Evolutionary conservation across 768 basidiomycete species (phyloP).

Genomic region (Leucocoprinus sp.): DNA sequence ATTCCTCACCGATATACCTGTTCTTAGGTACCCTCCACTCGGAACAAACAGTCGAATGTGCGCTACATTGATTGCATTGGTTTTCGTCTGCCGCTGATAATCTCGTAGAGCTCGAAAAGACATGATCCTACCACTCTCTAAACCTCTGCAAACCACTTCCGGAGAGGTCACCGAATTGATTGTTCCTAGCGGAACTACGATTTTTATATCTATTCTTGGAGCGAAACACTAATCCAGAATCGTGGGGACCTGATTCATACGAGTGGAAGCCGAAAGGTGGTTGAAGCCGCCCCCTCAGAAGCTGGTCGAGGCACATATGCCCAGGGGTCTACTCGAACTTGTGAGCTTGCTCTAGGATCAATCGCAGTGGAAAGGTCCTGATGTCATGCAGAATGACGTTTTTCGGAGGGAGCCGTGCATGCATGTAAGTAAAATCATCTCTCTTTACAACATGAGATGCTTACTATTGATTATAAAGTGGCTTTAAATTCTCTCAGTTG

Average conservation of each 20-base stretch:
- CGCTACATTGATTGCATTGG: background rate
- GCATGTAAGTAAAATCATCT: conserved; percentile 6
- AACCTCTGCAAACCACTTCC: conserved; percentile 29
- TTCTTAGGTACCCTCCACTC: conserved; percentile 20
- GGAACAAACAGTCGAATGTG: conserved; percentile 17
- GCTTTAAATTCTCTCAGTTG: conserved; percentile 15
- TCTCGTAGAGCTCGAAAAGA: conserved; percentile 13
- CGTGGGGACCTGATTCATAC: conserved; percentile 32
- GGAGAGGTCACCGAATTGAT: conserved; percentile 29
- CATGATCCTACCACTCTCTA: conserved; percentile 33
- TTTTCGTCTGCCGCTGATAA: background rate
- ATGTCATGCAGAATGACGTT: conserved; percentile 14
- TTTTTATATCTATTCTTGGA: conserved; percentile 22
- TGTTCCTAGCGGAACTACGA: conserved; percentile 32
- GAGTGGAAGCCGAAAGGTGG: conserved; percentile 38
- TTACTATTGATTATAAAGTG: conserved; percentile 9
- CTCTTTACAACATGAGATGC: background rate
- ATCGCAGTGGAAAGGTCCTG: background rate
- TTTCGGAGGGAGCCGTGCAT: conserved; percentile 13
- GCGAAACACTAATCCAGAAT: conserved; percentile 15
- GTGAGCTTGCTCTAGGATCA: background rate
- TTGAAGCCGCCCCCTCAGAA: conserved; percentile 23
- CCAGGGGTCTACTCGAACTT: conserved; percentile 12
- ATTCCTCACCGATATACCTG: background rate
- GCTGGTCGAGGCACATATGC: conserved; percentile 12